Conservation (phyloP, 2,329 filamentous ascomycete species). For the Colletotrichum sp. region DNA sequence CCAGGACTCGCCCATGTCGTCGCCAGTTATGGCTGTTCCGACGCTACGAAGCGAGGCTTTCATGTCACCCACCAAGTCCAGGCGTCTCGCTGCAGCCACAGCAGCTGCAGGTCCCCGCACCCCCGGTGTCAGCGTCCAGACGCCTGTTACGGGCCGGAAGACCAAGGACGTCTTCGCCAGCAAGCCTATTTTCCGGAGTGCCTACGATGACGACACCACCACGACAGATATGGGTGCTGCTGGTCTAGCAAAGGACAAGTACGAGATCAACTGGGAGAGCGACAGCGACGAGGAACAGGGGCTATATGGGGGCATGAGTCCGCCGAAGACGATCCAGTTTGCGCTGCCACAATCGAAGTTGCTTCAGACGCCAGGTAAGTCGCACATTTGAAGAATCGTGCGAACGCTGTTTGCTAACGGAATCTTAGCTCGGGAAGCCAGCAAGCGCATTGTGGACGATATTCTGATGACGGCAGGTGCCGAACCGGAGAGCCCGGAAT, state of each 20-base stretch:
- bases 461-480: constrained; percentile 78
- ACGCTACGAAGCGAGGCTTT: constrained; percentile 87
- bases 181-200: constrained; percentile 1
- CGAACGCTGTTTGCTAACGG: constrained; percentile 7
- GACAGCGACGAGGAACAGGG: constrained; percentile 70
- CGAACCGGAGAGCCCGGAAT: constrained; percentile 58
- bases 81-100: constrained; percentile 47
- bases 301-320: constrained; percentile 76
- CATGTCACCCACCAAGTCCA: constrained; percentile 69
- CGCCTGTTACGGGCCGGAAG: constrained; percentile 63
- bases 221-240: constrained; percentile 19
- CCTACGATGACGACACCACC: constrained; percentile 26
- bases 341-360: constrained; percentile 78
- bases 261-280: constrained; percentile 76
- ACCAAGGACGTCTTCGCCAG: constrained; percentile 53
- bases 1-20: constrained; percentile 68
- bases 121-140: constrained; percentile 86
- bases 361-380: constrained; percentile 78
- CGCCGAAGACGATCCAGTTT: constrained; percentile 93
- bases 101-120: constrained; percentile 61
- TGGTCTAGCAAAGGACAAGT: constrained; percentile 37
- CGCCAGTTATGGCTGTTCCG: constrained; percentile 80
- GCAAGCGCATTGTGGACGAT: constrained; percentile 81
- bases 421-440: constrained; percentile 74
- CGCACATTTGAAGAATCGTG: neutral